Percentiles rank a stretch among this genome's conserved stretches.
phyloP scores from a whole-genome alignment of 208 protist genomes.

The Crithidia fasciculata region DNA sequence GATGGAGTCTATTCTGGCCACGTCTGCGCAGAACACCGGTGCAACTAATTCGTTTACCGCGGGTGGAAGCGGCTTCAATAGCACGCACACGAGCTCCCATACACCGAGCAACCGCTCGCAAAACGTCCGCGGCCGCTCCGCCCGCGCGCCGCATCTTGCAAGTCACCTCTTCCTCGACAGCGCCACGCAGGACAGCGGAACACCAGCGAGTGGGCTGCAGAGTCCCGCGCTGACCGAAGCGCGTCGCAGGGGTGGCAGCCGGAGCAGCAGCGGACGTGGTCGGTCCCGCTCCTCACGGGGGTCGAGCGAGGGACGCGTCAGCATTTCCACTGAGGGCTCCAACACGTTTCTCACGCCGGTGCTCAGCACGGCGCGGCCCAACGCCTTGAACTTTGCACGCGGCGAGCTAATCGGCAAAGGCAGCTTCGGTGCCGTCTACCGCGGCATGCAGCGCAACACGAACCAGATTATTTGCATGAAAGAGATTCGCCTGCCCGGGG shows the following conservation, averaged over 20 bases:
- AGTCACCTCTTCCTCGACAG: constrained; percentile 32
- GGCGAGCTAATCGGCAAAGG: constrained; percentile 87
- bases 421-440: constrained; percentile 87
- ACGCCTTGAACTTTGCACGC: constrained; percentile 58
- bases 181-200: background rate
- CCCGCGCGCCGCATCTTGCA: constrained; percentile 25
- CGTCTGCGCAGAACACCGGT: background rate
- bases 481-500: constrained; percentile 64
- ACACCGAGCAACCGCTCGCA: background rate
- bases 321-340: constrained; percentile 22
- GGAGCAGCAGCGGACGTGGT: constrained; percentile 17
- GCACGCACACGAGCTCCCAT: background rate
- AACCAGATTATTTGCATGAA: constrained; percentile 92
- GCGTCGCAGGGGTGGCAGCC: background rate
- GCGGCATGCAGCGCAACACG: constrained; percentile 86
- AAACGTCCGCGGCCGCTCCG: background rate
- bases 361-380: constrained; percentile 11
- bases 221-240: constrained; percentile 22
- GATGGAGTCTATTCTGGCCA: constrained; percentile 4
- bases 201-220: constrained; percentile 7
- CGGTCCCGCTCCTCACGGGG: constrained; percentile 14
- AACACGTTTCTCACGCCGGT: constrained; percentile 1
- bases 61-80: background rate
- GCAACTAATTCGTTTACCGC: too few relatives aligned
- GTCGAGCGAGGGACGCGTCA: constrained; percentile 10